phyloP scores from a whole-genome alignment of 169 alveolate species.

The Babesia bigemina region DNA sequence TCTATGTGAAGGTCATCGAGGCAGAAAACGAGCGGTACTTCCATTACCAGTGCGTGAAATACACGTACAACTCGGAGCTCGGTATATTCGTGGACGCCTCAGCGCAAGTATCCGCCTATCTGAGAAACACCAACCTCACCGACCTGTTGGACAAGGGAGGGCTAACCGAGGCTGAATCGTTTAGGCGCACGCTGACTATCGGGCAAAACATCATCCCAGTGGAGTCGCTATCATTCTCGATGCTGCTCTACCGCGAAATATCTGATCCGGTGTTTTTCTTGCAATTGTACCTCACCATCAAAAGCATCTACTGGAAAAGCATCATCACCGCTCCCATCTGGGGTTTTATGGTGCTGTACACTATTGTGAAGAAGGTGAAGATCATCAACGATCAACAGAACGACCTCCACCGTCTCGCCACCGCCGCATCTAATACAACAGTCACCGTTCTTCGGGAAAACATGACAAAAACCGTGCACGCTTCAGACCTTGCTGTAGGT shows the following conservation, averaged over 20 bases:
- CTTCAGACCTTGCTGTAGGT: conserved; percentile 79
- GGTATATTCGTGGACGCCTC: conserved; percentile 71
- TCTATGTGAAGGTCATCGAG: conserved; percentile 35
- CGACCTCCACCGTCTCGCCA: conserved; percentile 70
- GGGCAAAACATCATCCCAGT: conserved; percentile 73
- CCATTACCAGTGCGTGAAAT: conserved; percentile 69
- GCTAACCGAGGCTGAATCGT: conserved; percentile 73
- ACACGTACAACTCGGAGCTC: conserved; percentile 66
- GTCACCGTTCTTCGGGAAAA: conserved; percentile 77
- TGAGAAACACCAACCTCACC: conserved; percentile 68
- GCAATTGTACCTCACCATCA: conserved; percentile 74
- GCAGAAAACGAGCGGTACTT: conserved; percentile 46
- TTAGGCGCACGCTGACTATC: conserved; percentile 59
- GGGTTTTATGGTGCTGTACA: conserved; percentile 68
- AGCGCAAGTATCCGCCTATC: conserved; percentile 57
- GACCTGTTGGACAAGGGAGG: conserved; percentile 77
- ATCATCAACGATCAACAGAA: conserved; percentile 78
- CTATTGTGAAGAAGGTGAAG: conserved; percentile 70
- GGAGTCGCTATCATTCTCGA: conserved; percentile 66
- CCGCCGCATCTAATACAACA: conserved; percentile 47
- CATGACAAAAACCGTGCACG: conserved; percentile 69
- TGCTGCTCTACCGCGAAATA: conserved; percentile 71
- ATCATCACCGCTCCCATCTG: conserved; percentile 77
- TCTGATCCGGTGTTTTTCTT: conserved; percentile 77
- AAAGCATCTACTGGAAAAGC: conserved; percentile 78